Base-by-base conservation (phyloP, 2,329 filamentous ascomycete genomes). In the Cladosporium cucumerinum region DNA sequence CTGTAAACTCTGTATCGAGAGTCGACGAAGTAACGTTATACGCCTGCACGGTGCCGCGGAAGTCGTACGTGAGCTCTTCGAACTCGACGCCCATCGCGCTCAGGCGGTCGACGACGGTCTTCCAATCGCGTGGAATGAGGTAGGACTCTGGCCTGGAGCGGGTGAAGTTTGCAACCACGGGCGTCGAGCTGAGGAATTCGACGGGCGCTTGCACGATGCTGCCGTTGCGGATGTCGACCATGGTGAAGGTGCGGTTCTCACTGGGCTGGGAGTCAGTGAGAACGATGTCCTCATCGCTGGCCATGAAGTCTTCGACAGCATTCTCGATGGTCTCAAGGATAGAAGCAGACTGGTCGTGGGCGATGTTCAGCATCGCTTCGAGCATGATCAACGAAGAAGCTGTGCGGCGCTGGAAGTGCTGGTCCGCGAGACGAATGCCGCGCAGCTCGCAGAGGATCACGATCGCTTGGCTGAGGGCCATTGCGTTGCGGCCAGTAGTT, bases 401-500 rank as follows among this genome's bases (percentile, higher is more conserved):
- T 0, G 73, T 76, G 6, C 75, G 71, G 7, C 76, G 72, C 54
- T 72, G 69, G 67, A 76, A 77, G 7, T 73, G 67, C 62, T 77
- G 75, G 62, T 72, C 68, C 5, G 76, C 76, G 26, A 78, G 71
- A 0, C 73, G 73, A 23, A 78, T 77, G 3, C 76, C 76, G 6
- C 76, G 69, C 7, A 72, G 73, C 64, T 78, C 76, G 57, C 73
- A 75, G 6, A 78, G 70, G 55, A 78, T 77, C 0, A 73, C 74
- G 1, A 78, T 65, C 16, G 70, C 72, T 61, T 78, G 76, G 1
- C 72, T 74, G 8, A 78, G 67, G 2, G 75, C 76, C 72, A 77
- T 76, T 16, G 73, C 72, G 46, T 78, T 77, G 23, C 76, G 72
- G 1, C 75, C 76, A 43, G 77, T 78, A 55, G 75, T 77, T 4